Conservation (phyloP, 805 yeast genomes). For the Wickerhamiella alocasiicola region DNA sequence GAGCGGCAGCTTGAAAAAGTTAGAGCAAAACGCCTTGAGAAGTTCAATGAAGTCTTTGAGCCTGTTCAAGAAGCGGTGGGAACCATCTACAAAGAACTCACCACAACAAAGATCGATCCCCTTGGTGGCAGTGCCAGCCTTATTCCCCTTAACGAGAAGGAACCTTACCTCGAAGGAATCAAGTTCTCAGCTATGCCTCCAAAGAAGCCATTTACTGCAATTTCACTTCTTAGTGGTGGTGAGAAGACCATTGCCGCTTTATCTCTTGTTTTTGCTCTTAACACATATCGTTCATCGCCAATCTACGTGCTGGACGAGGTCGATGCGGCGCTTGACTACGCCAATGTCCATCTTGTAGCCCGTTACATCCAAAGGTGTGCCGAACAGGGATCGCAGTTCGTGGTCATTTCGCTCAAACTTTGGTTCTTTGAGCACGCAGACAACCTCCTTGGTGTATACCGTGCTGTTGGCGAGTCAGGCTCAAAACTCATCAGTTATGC, state of each 20-base stretch:
- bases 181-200: slow-evolving; percentile 96
- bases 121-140: slow-evolving; percentile 90
- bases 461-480: slow-evolving; percentile 38
- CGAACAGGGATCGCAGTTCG: slow-evolving; percentile 64
- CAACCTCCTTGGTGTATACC: slow-evolving; percentile 82
- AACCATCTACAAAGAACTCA: slow-evolving; percentile 70
- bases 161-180: slow-evolving; percentile 73
- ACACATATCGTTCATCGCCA: slow-evolving; percentile 84
- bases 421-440: slow-evolving; percentile 79
- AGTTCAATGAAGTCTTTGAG: slow-evolving; percentile 62
- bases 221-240: slow-evolving; percentile 90
- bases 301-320: slow-evolving; percentile 93
- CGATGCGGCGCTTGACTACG: slow-evolving; percentile 93
- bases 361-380: slow-evolving; percentile 65
- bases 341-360: slow-evolving; percentile 80
- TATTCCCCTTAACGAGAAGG: slow-evolving; percentile 77
- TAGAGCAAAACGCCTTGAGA: slow-evolving; percentile 44
- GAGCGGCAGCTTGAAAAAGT: slow-evolving; percentile 46
- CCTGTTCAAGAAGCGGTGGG: slow-evolving; percentile 60
- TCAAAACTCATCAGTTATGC: slow-evolving; percentile 14
- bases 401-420: slow-evolving; percentile 84
- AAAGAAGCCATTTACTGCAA: slow-evolving; percentile 79
- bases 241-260: slow-evolving; percentile 94
- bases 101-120: slow-evolving; percentile 56
- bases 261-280: slow-evolving; percentile 82